Conservation (phyloP, 768 basidiomycete species). For the Phanerodontia chrysosporium region DNA sequence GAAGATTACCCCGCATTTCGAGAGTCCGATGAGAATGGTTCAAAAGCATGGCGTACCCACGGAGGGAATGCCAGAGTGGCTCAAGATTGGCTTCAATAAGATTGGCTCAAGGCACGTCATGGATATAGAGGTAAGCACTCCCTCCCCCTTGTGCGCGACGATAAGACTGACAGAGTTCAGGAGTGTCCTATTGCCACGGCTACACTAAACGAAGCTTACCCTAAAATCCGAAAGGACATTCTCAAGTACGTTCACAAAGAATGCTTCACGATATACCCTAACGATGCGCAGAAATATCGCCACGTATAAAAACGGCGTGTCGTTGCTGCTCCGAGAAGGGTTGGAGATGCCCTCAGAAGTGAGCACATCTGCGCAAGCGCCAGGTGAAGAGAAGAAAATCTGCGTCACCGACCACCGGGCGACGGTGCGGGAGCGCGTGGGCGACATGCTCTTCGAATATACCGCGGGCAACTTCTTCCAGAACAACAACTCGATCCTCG, state of each 20-base stretch:
- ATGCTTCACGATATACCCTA: constrained; percentile 3
- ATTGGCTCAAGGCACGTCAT: constrained; percentile 69
- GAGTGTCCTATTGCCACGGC: constrained; percentile 91
- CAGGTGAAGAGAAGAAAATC: constrained; percentile 48
- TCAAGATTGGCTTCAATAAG: constrained; percentile 87
- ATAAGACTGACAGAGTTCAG: constrained; percentile 33
- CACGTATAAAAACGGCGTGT: constrained; percentile 83
- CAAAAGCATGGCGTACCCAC: constrained; percentile 17
- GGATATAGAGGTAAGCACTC: constrained; percentile 77
- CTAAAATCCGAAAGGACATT: constrained; percentile 58
- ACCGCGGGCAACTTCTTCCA: constrained; percentile 92
- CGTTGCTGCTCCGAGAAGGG: constrained; percentile 87
- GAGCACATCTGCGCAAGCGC: constrained; percentile 11
- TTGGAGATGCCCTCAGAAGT: constrained; percentile 34
- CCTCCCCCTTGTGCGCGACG: background rate
- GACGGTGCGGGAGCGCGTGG: constrained; percentile 81
- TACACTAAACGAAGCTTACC: constrained; percentile 67
- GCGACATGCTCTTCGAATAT: constrained; percentile 78
- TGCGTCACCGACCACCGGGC: constrained; percentile 83
- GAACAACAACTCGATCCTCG: constrained; percentile 92
- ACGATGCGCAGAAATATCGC: constrained; percentile 58
- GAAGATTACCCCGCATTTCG: constrained; percentile 97
- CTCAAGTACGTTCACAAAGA: constrained; percentile 45
- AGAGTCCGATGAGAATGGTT: constrained; percentile 52
- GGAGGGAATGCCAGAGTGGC: constrained; percentile 52